Base-by-base conservation (phyloP, 2,329 filamentous ascomycete species). In the Aspergillus unguis region DNA sequence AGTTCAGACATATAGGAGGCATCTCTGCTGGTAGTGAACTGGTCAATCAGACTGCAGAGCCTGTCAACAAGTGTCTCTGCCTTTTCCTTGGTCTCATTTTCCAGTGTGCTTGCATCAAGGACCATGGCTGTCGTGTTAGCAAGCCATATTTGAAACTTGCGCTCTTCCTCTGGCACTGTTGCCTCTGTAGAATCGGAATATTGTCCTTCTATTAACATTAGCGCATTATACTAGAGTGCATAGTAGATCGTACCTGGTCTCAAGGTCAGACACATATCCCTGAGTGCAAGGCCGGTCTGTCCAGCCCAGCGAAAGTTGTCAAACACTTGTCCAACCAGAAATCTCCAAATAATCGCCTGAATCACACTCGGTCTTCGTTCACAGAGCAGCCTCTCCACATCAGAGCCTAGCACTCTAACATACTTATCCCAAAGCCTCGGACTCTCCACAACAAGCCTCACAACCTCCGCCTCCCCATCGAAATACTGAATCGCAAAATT, bases 231-330 rank as follows among this genome's bases (percentile, higher is more conserved):
- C 4, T 11, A 17, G 9, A 4, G 7, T 6, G 9, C 4, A 11
- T 4, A 11, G 25, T 5, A 9, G 25, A 17, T 4, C 48, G 7
- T 45, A 50, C 48, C 31, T 32, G 48, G 48, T 5, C 48, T 37
- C 4, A 45, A 8, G 5, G 27, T 6, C 6, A 32, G 48, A 17
- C 42, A 45, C n/a, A 36, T 11, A 40, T 37, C 40, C 33, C 40
- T 25, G 26, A 37, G 11, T 4, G 26, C 31, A 6, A 38, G 17
- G 3, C 29, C 33, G 5, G 26, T 23, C 27, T 45, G 32, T 2
- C 41, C 48, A 10, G 38, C 48, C 41, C 48, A 50, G 26, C 41
- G 41, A 26, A 50, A 50, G 10, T 40, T 27, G 6, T 45, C 48
- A 23, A 50, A 50, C 8, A 45, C 33, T 9, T 38, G 32, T 3